Percentiles rank a stretch among this genome's conserved stretches.
These are phyloP conservation scores for Pichia sp. DNA, from an alignment of 1,139 yeast species.

Conservation along the genomic window DNA sequence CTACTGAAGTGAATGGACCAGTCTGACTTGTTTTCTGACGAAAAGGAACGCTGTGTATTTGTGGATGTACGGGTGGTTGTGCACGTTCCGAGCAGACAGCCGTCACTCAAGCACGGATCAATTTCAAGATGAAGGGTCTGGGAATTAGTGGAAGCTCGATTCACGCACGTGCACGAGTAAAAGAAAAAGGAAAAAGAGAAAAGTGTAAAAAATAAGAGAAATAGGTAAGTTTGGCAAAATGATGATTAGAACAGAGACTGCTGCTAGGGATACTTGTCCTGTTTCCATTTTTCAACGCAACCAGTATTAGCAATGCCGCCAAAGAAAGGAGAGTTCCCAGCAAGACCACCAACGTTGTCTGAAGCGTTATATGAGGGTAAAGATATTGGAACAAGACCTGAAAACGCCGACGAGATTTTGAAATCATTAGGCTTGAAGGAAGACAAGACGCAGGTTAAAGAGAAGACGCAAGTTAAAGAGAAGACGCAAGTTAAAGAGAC, in stretches of 20 bases:
- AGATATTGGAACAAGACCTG: slow-evolving; percentile 13
- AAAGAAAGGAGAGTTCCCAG: slow-evolving; percentile 17
- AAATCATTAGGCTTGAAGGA: slow-evolving; percentile 4
- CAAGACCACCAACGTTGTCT: slow-evolving; percentile 17
- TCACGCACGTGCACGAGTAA: neutral
- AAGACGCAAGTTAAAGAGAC: neutral
- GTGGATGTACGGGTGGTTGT: too few relatives aligned
- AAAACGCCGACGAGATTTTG: slow-evolving; percentile 9
- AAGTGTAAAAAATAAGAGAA: neutral
- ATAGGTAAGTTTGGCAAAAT: too few relatives aligned
- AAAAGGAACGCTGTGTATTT: too few relatives aligned
- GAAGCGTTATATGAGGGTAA: slow-evolving; percentile 13
- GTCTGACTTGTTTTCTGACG: too few relatives aligned
- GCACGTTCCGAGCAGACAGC: too few relatives aligned
- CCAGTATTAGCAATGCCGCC: slow-evolving; percentile 2
- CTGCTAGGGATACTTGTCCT: neutral
- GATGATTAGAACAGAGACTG: too few relatives aligned
- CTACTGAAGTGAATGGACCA: too few relatives aligned
- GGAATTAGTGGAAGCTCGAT: too few relatives aligned
- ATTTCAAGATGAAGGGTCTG: too few relatives aligned
- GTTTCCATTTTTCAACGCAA: neutral
- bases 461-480: too few relatives aligned
- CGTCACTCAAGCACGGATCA: too few relatives aligned
- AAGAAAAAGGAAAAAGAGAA: neutral
- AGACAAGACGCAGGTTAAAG: neutral